Percentiles rank a stretch among this genome's conserved stretches.
Conservation (phyloP, 2,329 filamentous ascomycete species). For the Metarhizium brunneum region DNA sequence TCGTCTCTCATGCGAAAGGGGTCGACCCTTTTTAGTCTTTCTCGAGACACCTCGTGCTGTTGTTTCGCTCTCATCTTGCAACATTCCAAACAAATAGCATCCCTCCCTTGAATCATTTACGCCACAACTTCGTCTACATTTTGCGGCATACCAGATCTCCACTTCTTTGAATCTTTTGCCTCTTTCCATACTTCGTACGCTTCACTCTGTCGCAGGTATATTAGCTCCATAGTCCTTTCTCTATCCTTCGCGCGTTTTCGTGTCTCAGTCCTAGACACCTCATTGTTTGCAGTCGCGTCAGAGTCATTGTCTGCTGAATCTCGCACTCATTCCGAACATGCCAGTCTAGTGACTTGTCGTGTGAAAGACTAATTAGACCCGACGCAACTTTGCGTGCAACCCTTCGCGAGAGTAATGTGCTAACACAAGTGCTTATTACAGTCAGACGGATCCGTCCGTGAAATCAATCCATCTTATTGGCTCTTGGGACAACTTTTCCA, state of each 20-base stretch:
- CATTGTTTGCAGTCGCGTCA: not conserved
- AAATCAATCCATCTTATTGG: constrained; percentile 72
- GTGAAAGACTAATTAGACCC: not conserved
- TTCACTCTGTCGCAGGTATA: not conserved
- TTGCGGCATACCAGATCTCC: not conserved
- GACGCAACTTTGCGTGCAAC: not conserved
- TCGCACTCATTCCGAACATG: not conserved
- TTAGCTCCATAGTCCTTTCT: not conserved
- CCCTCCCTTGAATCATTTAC: not conserved
- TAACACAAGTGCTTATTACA: constrained; percentile 23
- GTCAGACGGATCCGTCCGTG: constrained; percentile 50
- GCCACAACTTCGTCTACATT: not conserved
- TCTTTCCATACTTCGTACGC: not conserved
- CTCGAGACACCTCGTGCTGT: not conserved
- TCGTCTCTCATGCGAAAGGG: not conserved
- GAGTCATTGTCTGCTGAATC: not conserved
- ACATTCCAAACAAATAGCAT: not conserved
- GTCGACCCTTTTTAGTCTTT: not conserved
- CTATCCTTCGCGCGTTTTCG: not conserved
- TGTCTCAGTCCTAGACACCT: not conserved
- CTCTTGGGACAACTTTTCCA: constrained; percentile 91
- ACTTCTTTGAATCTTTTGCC: not conserved
- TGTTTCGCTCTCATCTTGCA: not conserved
- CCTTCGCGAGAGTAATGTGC: constrained; percentile 5
- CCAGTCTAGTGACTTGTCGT: not conserved